Evolutionary conservation across 2,329 filamentous ascomycete genomes (phyloP).

Genomic region (Fusarium ramigenum): DNA sequence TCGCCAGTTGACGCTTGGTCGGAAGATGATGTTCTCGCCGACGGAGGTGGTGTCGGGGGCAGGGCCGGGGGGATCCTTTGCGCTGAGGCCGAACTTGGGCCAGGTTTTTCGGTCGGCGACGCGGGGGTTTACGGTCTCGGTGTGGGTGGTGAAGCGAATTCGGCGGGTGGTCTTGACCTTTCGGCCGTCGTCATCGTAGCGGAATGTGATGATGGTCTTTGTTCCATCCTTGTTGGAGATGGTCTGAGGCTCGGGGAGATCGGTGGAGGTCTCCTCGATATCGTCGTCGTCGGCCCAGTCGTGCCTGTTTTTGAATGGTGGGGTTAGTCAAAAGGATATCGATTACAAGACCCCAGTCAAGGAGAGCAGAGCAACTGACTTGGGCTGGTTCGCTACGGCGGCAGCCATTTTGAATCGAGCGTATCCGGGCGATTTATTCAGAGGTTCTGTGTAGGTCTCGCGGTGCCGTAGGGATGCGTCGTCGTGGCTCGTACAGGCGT

Average conservation of each 20-base stretch:
- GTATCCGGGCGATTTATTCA: conserved; percentile 26
- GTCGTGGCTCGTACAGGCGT: conserved; percentile 36
- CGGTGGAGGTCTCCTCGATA: conserved; percentile 74
- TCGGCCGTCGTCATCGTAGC: conserved; percentile 90
- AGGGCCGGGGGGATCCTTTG: conserved; percentile 84
- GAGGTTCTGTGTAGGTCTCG: conserved; percentile 14
- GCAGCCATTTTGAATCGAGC: conserved; percentile 51
- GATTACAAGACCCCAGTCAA: conserved; percentile 21
- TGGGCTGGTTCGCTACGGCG: conserved; percentile 52
- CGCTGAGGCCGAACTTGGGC: conserved; percentile 91
- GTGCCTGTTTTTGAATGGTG: conserved; percentile 56
- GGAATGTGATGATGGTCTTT: conserved; percentile 92
- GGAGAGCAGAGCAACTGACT: conserved; percentile 45
- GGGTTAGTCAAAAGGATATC: conserved; percentile 48
- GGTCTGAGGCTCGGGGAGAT: conserved; percentile 85
- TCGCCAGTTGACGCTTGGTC: conserved; percentile 93
- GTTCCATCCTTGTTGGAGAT: conserved; percentile 98
- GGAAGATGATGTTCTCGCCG: conserved; percentile 98
- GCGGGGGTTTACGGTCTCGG: conserved; percentile 93
- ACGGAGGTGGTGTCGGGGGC: conserved; percentile 90
- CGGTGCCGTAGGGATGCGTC: conserved; percentile 35
- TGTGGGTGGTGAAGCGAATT: conserved; percentile 90
- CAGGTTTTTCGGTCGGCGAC: conserved; percentile 94
- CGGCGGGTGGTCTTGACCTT: conserved; percentile 98
- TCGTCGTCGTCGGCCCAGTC: conserved; percentile 99